Percentiles rank a stretch among this genome's conserved stretches.
Evolutionary conservation across 1,284 basidiomycete genomes (phyloP).

Genomic region (Pseudomicrostroma phylloplanum): DNA sequence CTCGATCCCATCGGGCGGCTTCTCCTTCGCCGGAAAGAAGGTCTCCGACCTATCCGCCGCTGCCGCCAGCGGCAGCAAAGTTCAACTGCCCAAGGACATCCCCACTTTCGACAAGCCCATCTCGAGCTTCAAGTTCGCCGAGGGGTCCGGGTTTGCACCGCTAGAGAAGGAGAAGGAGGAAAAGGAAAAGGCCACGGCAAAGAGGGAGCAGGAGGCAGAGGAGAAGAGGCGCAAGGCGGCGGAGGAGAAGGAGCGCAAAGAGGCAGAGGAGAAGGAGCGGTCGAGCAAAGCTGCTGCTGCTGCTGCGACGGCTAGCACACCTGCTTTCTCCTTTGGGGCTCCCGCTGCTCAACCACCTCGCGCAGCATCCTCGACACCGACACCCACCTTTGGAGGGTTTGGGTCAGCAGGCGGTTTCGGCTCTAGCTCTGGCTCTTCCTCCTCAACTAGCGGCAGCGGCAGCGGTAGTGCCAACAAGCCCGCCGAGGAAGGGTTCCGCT

Average conservation of each 20-base stretch:
- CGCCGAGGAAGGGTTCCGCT: neutral
- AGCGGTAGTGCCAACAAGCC: neutral
- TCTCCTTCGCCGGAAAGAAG: conserved; percentile 3
- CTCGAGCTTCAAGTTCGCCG: conserved; percentile 15
- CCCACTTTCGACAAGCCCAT: conserved; percentile 13
- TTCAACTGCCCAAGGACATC: conserved; percentile 9
- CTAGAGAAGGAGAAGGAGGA: neutral
- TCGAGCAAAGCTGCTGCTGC: neutral
- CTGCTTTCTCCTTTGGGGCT: no score
- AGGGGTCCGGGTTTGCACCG: neutral
- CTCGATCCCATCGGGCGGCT: neutral
- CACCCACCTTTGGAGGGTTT: neutral
- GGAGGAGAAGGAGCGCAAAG: neutral
- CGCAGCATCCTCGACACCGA: neutral
- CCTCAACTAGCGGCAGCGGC: neutral
- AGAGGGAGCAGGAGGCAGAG: neutral
- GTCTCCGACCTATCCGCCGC: conserved; percentile 10
- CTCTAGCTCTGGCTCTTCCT: neutral
- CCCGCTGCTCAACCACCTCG: neutral
- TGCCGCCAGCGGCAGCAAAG: neutral
- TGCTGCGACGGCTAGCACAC: neutral
- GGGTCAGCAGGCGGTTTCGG: neutral
- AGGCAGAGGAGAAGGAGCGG: neutral
- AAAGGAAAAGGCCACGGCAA: neutral
- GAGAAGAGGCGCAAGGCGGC: neutral